phyloP scores from a whole-genome alignment of 805 yeast species.

The Spathaspora boniae region DNA sequence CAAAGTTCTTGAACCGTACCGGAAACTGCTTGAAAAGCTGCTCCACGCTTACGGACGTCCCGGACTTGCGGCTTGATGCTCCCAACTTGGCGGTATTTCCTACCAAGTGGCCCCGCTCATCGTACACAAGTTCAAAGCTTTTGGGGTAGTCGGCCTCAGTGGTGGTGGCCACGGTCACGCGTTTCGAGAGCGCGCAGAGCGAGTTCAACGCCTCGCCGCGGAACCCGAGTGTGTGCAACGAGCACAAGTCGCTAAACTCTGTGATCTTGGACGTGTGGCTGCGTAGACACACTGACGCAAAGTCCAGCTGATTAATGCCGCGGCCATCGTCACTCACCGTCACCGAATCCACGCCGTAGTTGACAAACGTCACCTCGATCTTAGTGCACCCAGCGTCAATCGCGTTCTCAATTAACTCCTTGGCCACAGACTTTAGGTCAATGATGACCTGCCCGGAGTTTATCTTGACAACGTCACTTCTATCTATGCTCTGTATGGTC shows the following conservation, averaged over 20 bases:
- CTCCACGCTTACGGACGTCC: constrained; percentile 62
- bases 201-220: constrained; percentile 82
- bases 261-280: constrained; percentile 66
- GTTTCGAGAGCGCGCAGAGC: constrained; percentile 51
- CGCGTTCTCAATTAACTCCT: constrained; percentile 84
- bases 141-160: constrained; percentile 46
- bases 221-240: constrained; percentile 62
- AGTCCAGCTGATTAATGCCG: constrained; percentile 57
- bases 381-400: constrained; percentile 73
- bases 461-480: constrained; percentile 62
- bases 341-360: constrained; percentile 70
- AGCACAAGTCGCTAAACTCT: constrained; percentile 50
- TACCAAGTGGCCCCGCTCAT: constrained; percentile 49
- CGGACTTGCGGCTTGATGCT: constrained; percentile 27
- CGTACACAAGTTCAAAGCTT: constrained; percentile 55
- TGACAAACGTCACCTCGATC: constrained; percentile 63
- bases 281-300: constrained; percentile 51
- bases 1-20: constrained; percentile 74
- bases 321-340: constrained; percentile 68
- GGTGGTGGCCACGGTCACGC: constrained; percentile 49
- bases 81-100: constrained; percentile 42
- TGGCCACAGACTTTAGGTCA: constrained; percentile 71
- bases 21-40: constrained; percentile 70
- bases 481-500: constrained; percentile 25
- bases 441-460: constrained; percentile 93